Base-by-base conservation (phyloP, 768 basidiomycete species). In the Suillus discolor region DNA sequence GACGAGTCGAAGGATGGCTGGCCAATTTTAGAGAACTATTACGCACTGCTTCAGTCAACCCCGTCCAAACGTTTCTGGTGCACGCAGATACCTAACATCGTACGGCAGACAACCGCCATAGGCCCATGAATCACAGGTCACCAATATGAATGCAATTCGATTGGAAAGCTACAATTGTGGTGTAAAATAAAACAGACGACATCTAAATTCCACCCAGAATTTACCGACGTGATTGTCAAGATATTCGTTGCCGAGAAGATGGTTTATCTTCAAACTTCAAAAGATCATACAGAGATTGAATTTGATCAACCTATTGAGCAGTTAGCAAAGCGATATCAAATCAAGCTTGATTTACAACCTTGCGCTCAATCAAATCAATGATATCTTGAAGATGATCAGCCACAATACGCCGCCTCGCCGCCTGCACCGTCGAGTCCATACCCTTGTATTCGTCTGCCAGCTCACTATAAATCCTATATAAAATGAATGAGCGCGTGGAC, bases 371-470 rank as follows among this genome's bases (percentile, higher is more conserved):
- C 54, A 92, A 83, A 74, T 97, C 93, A 57, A 99, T 93, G 9
- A 98, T 94, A 71, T 97, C 94, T 39, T 86, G 88, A 63, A 99
- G 81, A 74, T 97, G 97, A 65, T 88, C 86, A 0, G 96, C 95
- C 23, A 98, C 82, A n/a, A 91, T 84, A 66, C 93, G 92, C 41
- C 97, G 84, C 74, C 92, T 93, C 25, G 84, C 84, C 2, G 91
- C 89, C 71, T 94, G 89, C 3, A 91, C 90, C 1, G 87, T 89
- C 2, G 95, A 87, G 72, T 96, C 93, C 85, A 98, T 92, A 15
- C 85, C 78, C 76, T 90, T 94, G 79, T 99, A 99, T 79, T 97
- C 92, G 65, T 97, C 95, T 2, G 96, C 91, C 28, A 99, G 83
- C 72, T 95, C 93, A 62, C 89, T 79, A 70, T 98, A 99, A 57